A percentile compares a stretch with the other conserved stretches of the same genome.
Evolutionary conservation across 371 early-diverging fungal species (phyloP).

Genomic region (Lichtheimia ramosa): DNA sequence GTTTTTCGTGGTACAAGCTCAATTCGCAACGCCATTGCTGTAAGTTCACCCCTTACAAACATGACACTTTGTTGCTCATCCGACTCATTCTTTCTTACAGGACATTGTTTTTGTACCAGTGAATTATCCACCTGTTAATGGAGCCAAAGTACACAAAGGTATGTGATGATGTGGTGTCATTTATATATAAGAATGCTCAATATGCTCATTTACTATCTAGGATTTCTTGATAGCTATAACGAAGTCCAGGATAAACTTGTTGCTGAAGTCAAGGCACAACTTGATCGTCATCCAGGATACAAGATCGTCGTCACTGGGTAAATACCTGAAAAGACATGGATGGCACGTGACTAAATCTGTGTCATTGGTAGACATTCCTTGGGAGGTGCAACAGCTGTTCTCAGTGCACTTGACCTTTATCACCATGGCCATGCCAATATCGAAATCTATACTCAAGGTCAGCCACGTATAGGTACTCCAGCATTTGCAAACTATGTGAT

Average conservation of each 20-base stretch:
- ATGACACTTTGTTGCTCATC: neutral
- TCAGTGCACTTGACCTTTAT: conserved; percentile 21
- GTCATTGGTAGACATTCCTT: conserved; percentile 16
- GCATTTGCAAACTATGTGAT: conserved; percentile 21
- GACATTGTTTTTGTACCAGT: conserved; percentile 10
- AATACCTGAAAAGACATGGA: neutral
- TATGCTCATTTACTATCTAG: neutral
- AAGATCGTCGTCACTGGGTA: conserved; percentile 18
- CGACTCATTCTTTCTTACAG: conserved; percentile 1
- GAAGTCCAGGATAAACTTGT: conserved; percentile 14
- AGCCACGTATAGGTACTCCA: conserved; percentile 20
- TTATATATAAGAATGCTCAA: too few relatives aligned
- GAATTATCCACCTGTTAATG: conserved; percentile 11
- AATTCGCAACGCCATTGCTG: conserved; percentile 20
- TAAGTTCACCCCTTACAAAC: conserved; percentile 3
- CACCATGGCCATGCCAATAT: conserved; percentile 10
- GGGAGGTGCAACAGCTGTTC: conserved; percentile 18
- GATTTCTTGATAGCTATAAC: conserved; percentile 15
- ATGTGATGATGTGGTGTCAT: too few relatives aligned
- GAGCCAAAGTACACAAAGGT: conserved; percentile 16
- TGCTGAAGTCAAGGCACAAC: conserved; percentile 1
- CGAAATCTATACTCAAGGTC: conserved; percentile 8
- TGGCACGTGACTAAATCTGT: neutral
- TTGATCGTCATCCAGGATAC: conserved; percentile 16
- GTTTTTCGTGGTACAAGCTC: conserved; percentile 25